Percentiles rank a stretch among this genome's conserved stretches.
These are phyloP conservation scores for Pulchroboletus neoregius DNA, from an alignment of 1,284 basidiomycete species.

Conservation along the genomic window DNA sequence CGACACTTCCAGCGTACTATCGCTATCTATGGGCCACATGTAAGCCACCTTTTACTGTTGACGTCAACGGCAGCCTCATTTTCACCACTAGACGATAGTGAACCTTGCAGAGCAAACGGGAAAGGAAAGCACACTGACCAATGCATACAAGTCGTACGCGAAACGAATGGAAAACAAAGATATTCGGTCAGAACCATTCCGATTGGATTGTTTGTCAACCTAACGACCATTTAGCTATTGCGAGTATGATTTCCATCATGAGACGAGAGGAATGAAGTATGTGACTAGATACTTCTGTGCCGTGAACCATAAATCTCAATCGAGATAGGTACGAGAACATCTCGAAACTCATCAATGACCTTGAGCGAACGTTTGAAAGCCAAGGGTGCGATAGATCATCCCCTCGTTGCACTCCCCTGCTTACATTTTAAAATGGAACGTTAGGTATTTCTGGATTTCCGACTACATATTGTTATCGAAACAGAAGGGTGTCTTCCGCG, in stretches of 20 bases:
- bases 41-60: conserved; percentile 34
- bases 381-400: conserved; percentile 50
- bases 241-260: conserved; percentile 88
- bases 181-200: conserved; percentile 48
- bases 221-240: conserved; percentile 43
- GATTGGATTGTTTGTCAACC: not conserved
- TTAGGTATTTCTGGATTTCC: conserved; percentile 83
- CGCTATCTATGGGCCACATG: conserved; percentile 74
- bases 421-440: conserved; percentile 3
- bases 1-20: conserved; percentile 74
- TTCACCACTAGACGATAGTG: conserved; percentile 59
- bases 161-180: conserved; percentile 58
- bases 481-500: conserved; percentile 82
- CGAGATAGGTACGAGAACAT: conserved; percentile 81
- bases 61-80: conserved; percentile 10
- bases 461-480: conserved; percentile 67
- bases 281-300: conserved; percentile 19
- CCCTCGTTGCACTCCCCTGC: not conserved
- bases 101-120: conserved; percentile 91
- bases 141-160: conserved; percentile 73
- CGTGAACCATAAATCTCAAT: conserved; percentile 9
- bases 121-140: conserved; percentile 79
- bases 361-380: conserved; percentile 69
- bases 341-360: conserved; percentile 64
- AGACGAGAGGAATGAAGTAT: conserved; percentile 89